A percentile compares a stretch with the other conserved stretches of the same genome.
These are phyloP conservation scores for Geosmithia putterillii DNA, from an alignment of 2,329 filamentous ascomycete species.

Conservation along the genomic window DNA sequence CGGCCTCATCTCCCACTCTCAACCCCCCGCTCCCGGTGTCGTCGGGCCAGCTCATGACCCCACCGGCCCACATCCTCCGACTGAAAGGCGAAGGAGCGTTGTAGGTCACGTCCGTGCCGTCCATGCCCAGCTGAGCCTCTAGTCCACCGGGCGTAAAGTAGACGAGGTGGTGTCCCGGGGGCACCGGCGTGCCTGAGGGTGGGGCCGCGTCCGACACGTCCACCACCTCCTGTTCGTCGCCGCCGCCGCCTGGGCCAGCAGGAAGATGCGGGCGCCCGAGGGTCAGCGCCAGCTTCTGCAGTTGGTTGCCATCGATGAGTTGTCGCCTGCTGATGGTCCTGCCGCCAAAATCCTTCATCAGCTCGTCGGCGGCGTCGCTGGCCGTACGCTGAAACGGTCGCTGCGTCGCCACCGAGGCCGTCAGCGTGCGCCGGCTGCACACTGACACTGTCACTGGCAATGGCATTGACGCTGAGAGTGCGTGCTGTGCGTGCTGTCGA, in stretches of 20 bases:
- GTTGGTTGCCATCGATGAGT: slow-evolving; percentile 47
- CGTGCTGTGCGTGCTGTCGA: too few relatives aligned
- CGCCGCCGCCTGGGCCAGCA: slow-evolving; percentile 5
- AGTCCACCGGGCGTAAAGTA: slow-evolving; percentile 49
- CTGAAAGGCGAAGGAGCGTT: slow-evolving; percentile 49
- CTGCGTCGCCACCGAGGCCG: background rate
- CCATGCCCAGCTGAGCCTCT: slow-evolving; percentile 40
- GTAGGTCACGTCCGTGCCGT: slow-evolving; percentile 49
- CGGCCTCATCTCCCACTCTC: slow-evolving; percentile 40
- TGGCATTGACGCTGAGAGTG: too few relatives aligned
- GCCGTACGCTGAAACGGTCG: background rate
- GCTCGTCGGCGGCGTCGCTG: slow-evolving; percentile 1
- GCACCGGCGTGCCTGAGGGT: slow-evolving; percentile 32
- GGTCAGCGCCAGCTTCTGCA: slow-evolving; percentile 48
- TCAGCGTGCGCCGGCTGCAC: background rate
- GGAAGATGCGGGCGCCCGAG: slow-evolving; percentile 32
- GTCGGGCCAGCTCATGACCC: slow-evolving; percentile 37
- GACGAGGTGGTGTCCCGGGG: slow-evolving; percentile 47
- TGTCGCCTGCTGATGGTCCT: slow-evolving; percentile 20
- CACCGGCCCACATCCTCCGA: slow-evolving; percentile 56
- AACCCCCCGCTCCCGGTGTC: slow-evolving; percentile 12
- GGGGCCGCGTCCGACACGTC: slow-evolving; percentile 25
- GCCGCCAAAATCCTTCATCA: slow-evolving; percentile 2
- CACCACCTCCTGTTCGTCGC: slow-evolving; percentile 8
- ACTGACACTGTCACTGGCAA: too few relatives aligned